Percentiles rank a stretch among this genome's conserved stretches.
phyloP scores from a whole-genome alignment of 352 stramenopile genomes.

The Pythium sukuiense region DNA sequence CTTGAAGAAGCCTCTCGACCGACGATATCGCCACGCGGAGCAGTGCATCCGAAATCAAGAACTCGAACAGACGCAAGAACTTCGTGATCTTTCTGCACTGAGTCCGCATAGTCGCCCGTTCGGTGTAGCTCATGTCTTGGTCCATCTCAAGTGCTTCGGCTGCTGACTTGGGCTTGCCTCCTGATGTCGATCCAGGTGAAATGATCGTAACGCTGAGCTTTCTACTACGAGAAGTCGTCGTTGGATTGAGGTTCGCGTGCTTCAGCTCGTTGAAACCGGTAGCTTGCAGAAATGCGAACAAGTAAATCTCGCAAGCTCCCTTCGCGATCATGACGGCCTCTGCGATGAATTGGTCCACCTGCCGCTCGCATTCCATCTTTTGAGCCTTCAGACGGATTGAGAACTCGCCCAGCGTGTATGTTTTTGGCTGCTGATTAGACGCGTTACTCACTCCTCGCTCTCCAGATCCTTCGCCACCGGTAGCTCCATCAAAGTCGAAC shows the following conservation, averaged over 20 bases:
- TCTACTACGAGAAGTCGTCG: background rate
- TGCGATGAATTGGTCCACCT: constrained; percentile 61
- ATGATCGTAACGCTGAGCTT: constrained; percentile 2
- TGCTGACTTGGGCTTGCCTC: constrained; percentile 6
- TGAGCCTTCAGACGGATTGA: constrained; percentile 67
- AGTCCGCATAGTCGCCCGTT: constrained; percentile 87
- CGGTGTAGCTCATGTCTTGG: constrained; percentile 93
- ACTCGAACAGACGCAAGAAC: constrained; percentile 92
- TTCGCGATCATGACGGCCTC: constrained; percentile 60
- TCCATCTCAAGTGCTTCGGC: constrained; percentile 28
- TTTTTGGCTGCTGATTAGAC: constrained; percentile 33
- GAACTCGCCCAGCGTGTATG: constrained; percentile 83
- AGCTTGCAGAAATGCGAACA: constrained; percentile 54
- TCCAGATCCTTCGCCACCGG: background rate
- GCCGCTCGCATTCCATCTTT: constrained; percentile 59
- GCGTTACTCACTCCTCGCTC: background rate
- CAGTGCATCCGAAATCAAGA: constrained; percentile 81
- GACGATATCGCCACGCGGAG: constrained; percentile 72
- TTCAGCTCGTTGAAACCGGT: constrained; percentile 54
- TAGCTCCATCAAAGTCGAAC: constrained; percentile 39
- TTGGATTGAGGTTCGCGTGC: background rate
- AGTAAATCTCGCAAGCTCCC: constrained; percentile 57
- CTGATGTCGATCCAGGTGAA: background rate
- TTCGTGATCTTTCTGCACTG: constrained; percentile 91
- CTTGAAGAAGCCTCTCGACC: constrained; percentile 35